phyloP scores from a whole-genome alignment of 2,329 filamentous ascomycete species.

The Lachnellula subtilissima region DNA sequence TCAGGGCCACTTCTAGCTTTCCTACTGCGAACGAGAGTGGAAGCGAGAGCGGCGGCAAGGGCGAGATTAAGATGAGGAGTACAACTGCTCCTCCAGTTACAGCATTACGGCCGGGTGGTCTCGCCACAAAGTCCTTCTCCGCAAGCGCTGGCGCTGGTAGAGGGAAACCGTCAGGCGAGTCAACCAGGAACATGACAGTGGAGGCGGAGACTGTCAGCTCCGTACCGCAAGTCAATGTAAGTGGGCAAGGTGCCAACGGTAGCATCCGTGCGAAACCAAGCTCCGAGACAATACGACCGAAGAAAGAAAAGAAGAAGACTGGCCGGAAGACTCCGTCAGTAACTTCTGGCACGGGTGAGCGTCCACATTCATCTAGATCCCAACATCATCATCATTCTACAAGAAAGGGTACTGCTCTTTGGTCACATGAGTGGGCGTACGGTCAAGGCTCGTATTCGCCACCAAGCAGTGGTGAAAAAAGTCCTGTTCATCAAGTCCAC shows the following conservation, averaged over 20 bases:
- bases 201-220: slow-evolving; percentile 95
- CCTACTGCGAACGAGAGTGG: slow-evolving; percentile 48
- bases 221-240: slow-evolving; percentile 76
- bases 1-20: slow-evolving; percentile 44
- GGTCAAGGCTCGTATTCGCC: slow-evolving; percentile 27
- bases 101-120: slow-evolving; percentile 45
- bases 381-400: slow-evolving; percentile 36
- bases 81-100: slow-evolving; percentile 37
- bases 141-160: slow-evolving; percentile 58
- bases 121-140: slow-evolving; percentile 60
- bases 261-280: slow-evolving; percentile 83
- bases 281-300: slow-evolving; percentile 91
- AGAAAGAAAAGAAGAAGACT: slow-evolving; percentile 83
- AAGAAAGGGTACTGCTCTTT: slow-evolving; percentile 17
- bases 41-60: slow-evolving; percentile 61
- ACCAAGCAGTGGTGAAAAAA: slow-evolving; percentile 20
- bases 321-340: slow-evolving; percentile 70
- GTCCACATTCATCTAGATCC: slow-evolving; percentile 27
- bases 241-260: slow-evolving; percentile 62
- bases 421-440: slow-evolving; percentile 17
- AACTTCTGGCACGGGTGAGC: slow-evolving; percentile 69
- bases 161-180: slow-evolving; percentile 63
- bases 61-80: slow-evolving; percentile 35
- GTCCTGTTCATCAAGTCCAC: slow-evolving; percentile 23
- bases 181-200: slow-evolving; percentile 87